A percentile compares a stretch with the other conserved stretches of the same genome.
Evolutionary conservation across 177 flowering plant genomes (phyloP).

Genomic region (Vitis hybrid): DNA sequence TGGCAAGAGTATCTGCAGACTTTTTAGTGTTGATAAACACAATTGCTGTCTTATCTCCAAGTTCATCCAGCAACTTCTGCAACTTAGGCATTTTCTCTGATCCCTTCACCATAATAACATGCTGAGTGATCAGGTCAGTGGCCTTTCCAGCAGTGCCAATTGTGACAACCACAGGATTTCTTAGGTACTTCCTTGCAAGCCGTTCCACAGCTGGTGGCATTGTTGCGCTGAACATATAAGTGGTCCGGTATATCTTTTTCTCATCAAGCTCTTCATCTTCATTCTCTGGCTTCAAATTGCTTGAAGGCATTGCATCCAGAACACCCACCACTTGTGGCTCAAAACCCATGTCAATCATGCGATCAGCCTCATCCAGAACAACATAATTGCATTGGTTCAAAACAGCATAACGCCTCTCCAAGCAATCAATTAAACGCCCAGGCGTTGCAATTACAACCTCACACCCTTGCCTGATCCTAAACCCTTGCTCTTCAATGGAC

Average conservation of each 20-base stretch:
- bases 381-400: conserved; percentile 78
- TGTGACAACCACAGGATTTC: conserved; percentile 83
- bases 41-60: conserved; percentile 81
- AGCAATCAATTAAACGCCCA: conserved; percentile 73
- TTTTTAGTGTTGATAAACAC: conserved; percentile 83
- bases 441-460: conserved; percentile 88
- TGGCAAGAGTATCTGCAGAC: conserved; percentile 61
- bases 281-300: conserved; percentile 81
- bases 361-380: conserved; percentile 88
- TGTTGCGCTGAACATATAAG: conserved; percentile 90
- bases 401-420: conserved; percentile 76
- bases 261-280: conserved; percentile 89
- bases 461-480: conserved; percentile 74
- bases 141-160: conserved; percentile 89
- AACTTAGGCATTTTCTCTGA: conserved; percentile 62
- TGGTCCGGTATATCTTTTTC: conserved; percentile 74
- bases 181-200: conserved; percentile 77
- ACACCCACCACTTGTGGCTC: conserved; percentile 87
- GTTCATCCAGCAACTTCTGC: conserved; percentile 61
- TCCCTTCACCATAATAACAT: conserved; percentile 74
- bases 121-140: conserved; percentile 69
- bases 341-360: conserved; percentile 85
- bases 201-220: conserved; percentile 89
- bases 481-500: conserved; percentile 83
- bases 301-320: conserved; percentile 85